Percentiles rank a stretch among this genome's conserved stretches.
These are phyloP conservation scores for Amylocystis lapponica DNA, from an alignment of 768 basidiomycete species.

Conservation along the genomic window DNA sequence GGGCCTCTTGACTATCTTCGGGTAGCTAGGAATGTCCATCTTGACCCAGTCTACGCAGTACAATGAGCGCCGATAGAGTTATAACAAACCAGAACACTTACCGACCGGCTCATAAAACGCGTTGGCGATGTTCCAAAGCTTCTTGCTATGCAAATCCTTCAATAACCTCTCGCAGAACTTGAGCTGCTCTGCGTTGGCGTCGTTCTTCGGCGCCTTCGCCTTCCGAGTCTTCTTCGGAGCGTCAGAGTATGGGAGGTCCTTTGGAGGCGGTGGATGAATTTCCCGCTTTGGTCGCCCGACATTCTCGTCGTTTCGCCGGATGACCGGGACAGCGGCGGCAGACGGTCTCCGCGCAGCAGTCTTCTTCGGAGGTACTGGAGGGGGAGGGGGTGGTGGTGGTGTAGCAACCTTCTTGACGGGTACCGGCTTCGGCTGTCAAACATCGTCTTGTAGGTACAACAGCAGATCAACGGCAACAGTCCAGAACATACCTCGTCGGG, in stretches of 20 bases:
- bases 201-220: conserved; percentile 52
- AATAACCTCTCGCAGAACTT: conserved; percentile 76
- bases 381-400: conserved; percentile 37
- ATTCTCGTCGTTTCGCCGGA: conserved; percentile 69
- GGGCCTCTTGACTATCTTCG: conserved; percentile 84
- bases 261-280: conserved; percentile 92
- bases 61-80: not conserved
- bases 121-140: conserved; percentile 62
- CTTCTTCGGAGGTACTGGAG: conserved; percentile 40
- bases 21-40: conserved; percentile 79
- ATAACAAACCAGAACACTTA: conserved; percentile 34
- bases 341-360: conserved; percentile 61
- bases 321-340: conserved; percentile 74
- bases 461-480: not conserved
- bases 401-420: conserved; percentile 37
- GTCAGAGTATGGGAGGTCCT: conserved; percentile 83
- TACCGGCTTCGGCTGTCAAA: conserved; percentile 38
- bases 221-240: conserved; percentile 64
- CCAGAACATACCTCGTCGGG: conserved; percentile 59
- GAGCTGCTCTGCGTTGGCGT: conserved; percentile 76
- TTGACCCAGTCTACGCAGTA: conserved; percentile 62
- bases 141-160: conserved; percentile 71
- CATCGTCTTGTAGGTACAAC: conserved; percentile 2
- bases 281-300: conserved; percentile 90
- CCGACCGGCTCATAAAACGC: conserved; percentile 96